Percentiles rank a stretch among this genome's conserved stretches.
Conservation (phyloP, 2,329 filamentous ascomycete species). For the Colletotrichum echinochloae region DNA sequence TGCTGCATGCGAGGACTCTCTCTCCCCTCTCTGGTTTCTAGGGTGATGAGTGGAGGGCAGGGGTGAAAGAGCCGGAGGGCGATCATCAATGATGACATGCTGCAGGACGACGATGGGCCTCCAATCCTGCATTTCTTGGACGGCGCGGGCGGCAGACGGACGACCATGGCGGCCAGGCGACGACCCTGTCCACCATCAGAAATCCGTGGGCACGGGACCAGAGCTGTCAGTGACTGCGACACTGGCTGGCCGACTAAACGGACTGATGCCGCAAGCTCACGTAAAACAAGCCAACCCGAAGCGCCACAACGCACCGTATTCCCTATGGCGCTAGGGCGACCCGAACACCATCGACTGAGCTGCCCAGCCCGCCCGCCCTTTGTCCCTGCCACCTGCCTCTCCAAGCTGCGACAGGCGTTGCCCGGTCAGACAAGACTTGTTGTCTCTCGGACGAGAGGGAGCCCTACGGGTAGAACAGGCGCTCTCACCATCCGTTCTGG, state of each 20-base stretch:
- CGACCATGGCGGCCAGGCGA: not conserved
- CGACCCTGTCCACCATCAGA: not conserved
- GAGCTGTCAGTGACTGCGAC: not conserved
- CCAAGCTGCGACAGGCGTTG: slow-evolving; percentile 22
- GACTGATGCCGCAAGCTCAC: slow-evolving; percentile 8
- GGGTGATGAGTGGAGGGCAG: slow-evolving; percentile 36
- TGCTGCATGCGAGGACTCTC: slow-evolving; percentile 25
- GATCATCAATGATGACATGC: slow-evolving; percentile 37
- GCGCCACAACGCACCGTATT: not conserved
- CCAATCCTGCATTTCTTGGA: slow-evolving; percentile 33
- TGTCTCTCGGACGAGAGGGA: slow-evolving; percentile 4
- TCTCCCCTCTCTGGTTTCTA: slow-evolving; percentile 31
- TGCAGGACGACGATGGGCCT: slow-evolving; percentile 36
- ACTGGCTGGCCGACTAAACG: not conserved
- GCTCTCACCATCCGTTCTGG: not conserved
- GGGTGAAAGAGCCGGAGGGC: slow-evolving; percentile 9
- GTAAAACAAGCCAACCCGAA: slow-evolving; percentile 11
- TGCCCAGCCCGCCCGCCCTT: not conserved
- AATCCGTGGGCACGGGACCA: not conserved
- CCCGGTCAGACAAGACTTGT: slow-evolving; percentile 18
- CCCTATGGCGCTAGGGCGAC: not conserved
- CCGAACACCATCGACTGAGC: not conserved
- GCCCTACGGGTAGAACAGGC: not conserved
- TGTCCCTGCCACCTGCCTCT: not conserved
- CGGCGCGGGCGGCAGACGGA: slow-evolving; percentile 14